phyloP scores from a whole-genome alignment of 164 flowering plant genomes.

The Umbellularia californica region DNA sequence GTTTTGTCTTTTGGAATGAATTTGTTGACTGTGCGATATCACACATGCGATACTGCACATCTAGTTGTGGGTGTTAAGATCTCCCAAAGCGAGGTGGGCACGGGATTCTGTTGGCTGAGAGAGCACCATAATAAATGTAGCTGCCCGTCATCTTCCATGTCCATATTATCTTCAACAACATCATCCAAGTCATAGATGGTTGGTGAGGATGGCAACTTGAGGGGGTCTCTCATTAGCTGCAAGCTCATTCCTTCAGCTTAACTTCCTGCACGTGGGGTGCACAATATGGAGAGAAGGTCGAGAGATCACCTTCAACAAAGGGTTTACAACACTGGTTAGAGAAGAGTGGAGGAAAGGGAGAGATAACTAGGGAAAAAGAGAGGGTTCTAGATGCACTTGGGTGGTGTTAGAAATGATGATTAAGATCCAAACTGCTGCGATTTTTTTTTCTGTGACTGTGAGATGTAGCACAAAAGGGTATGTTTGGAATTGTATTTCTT shows the following conservation, averaged over 20 bases:
- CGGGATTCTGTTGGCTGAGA: constrained; percentile 67
- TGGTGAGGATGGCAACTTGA: constrained; percentile 27
- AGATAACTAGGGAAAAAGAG: constrained; percentile 20
- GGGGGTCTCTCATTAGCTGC: constrained; percentile 21
- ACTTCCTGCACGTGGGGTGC: constrained; percentile 3
- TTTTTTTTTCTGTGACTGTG: too few species aligned
- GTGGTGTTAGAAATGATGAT: too few species aligned
- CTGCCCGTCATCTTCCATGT: constrained; percentile 20
- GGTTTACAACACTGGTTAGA: constrained; percentile 4
- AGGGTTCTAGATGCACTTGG: not conserved
- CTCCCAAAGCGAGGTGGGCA: constrained; percentile 32
- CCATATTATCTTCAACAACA: not conserved
- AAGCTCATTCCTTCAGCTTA: constrained; percentile 25
- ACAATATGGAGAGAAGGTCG: not conserved
- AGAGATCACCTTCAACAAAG: constrained; percentile 7
- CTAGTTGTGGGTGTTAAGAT: constrained; percentile 71
- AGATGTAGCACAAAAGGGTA: too few species aligned
- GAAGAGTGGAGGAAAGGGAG: not conserved
- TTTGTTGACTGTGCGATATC: too few species aligned
- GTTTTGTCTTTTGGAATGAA: too few species aligned
- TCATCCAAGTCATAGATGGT: constrained; percentile 8
- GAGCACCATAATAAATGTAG: constrained; percentile 79
- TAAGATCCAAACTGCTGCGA: too few species aligned
- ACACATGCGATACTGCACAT: too few species aligned
- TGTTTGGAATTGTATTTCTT: too few species aligned